Conservation (phyloP, 441 rosid species). For the Macaranga tanarius region DNA sequence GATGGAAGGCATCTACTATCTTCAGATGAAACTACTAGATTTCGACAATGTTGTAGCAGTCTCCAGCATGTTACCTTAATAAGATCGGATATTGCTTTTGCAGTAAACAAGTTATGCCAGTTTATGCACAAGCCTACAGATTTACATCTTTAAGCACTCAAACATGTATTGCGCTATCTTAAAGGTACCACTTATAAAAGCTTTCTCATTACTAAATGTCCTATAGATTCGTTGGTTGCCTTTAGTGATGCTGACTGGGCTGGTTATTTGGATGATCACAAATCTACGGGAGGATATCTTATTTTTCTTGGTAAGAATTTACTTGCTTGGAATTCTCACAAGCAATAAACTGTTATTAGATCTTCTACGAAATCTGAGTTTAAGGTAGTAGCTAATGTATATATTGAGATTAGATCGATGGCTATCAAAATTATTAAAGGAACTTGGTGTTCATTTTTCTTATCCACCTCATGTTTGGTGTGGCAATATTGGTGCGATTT, state of each 20-base stretch:
- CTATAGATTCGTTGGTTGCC: not conserved
- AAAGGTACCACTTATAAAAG: not conserved
- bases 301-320: not conserved
- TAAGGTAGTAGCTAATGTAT: not conserved
- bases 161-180: not conserved
- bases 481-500: not conserved
- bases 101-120: not conserved
- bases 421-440: not conserved
- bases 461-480: not conserved
- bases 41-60: not conserved
- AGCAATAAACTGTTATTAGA: not conserved
- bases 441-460: not conserved
- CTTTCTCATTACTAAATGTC: not conserved
- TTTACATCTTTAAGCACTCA: not conserved
- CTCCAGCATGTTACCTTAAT: not conserved
- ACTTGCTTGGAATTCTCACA: not conserved
- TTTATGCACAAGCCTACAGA: not conserved
- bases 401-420: not conserved
- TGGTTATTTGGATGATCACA: not conserved
- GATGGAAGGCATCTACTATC: not conserved
- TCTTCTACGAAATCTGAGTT: conserved; percentile 1
- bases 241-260: not conserved
- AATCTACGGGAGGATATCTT: not conserved
- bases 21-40: not conserved
- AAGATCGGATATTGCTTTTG: not conserved